Evolutionary conservation across 2,329 filamentous ascomycete genomes (phyloP).

Genomic region (Curvularia eragrostidis): DNA sequence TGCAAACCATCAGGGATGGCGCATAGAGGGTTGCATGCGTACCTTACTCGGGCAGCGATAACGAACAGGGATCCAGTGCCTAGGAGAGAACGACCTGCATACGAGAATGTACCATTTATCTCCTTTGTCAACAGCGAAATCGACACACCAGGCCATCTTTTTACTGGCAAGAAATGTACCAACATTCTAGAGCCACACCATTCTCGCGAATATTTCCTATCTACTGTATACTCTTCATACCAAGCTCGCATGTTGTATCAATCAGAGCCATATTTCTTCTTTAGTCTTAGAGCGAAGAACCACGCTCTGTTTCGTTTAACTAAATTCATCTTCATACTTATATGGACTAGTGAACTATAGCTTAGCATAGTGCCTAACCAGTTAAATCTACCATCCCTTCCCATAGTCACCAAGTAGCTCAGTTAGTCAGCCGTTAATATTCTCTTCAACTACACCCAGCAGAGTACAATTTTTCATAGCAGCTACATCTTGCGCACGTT

Average conservation of each 20-base stretch:
- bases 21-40: neutral
- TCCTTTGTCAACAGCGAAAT: slow-evolving; percentile 1
- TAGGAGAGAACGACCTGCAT: neutral
- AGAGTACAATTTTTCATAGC: slow-evolving; percentile 58
- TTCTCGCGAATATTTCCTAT: slow-evolving; percentile 5
- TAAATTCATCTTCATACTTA: neutral
- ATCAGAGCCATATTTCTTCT: neutral
- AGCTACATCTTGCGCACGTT: slow-evolving; percentile 53
- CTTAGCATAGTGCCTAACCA: neutral
- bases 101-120: neutral
- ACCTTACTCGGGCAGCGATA: neutral
- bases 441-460: slow-evolving; percentile 55
- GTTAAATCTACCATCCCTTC: slow-evolving; percentile 20
- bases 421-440: slow-evolving; percentile 51
- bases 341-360: neutral
- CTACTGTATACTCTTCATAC: neutral
- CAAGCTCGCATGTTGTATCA: neutral
- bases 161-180: neutral
- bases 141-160: neutral
- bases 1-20: slow-evolving; percentile 2
- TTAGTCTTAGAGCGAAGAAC: neutral
- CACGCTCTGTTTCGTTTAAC: neutral
- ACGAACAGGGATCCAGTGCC: neutral
- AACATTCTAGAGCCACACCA: neutral
- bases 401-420: slow-evolving; percentile 27